Percentiles rank a stretch among this genome's conserved stretches.
These are phyloP conservation scores for Didymosphaeria variabile DNA, from an alignment of 2,329 filamentous ascomycete genomes.

Conservation along the genomic window DNA sequence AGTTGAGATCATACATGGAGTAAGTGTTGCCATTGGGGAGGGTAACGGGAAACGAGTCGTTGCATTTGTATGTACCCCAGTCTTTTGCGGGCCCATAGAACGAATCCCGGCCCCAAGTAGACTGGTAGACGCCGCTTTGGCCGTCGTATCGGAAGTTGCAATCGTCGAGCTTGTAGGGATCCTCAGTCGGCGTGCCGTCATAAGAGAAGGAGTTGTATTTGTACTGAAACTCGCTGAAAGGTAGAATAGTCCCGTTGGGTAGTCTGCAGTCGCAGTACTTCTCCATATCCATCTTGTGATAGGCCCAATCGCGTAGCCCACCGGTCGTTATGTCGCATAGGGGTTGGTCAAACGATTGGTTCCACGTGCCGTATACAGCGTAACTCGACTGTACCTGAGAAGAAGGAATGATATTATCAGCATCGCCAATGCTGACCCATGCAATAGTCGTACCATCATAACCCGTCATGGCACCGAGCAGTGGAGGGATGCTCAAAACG, in stretches of 20 bases:
- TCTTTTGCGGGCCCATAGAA: not conserved
- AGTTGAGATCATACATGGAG: conserved; percentile 22
- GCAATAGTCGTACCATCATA: conserved; percentile 42
- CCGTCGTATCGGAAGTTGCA: conserved; percentile 12
- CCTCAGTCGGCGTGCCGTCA: not conserved
- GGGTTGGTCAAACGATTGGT: conserved; percentile 24
- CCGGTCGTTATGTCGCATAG: conserved; percentile 17
- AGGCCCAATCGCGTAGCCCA: not conserved
- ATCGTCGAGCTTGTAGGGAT: not conserved
- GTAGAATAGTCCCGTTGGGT: conserved; percentile 28
- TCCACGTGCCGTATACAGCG: conserved; percentile 20
- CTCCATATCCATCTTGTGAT: not conserved
- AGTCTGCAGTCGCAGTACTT: conserved; percentile 33
- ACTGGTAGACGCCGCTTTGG: conserved; percentile 1
- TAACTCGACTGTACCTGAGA: conserved; percentile 18
- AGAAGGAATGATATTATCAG: conserved; percentile 39
- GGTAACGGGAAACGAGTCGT: conserved; percentile 21
- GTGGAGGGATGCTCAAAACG: conserved; percentile 42
- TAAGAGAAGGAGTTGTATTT: not conserved
- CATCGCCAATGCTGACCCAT: conserved; percentile 37
- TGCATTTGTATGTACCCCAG: conserved; percentile 13
- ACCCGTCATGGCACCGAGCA: conserved; percentile 49
- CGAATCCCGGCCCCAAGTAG: not conserved
- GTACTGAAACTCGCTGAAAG: conserved; percentile 3
- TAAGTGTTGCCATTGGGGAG: conserved; percentile 25